Base-by-base conservation (phyloP, 2,329 filamentous ascomycete species). In the Dothiorella sarmentorum region DNA sequence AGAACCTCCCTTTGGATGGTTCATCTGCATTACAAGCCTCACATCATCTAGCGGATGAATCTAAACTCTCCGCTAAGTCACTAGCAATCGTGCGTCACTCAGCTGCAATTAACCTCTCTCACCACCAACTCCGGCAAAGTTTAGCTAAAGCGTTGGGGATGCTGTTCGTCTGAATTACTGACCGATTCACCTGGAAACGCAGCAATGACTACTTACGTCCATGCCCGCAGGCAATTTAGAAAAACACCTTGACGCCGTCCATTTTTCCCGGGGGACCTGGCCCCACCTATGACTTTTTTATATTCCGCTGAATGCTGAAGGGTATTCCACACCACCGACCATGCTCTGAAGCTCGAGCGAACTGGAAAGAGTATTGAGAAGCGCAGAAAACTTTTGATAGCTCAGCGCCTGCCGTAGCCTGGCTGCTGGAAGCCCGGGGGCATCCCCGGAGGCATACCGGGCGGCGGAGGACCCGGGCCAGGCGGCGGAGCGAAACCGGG, bases 401-500 rank as follows among this genome's bases (percentile, higher is more conserved):
- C 20, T 58, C 37, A 58, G 15, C 56, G 56, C 35, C 45, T 58
- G 45, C 44, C 37, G 7, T 58, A 58, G 22, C 49, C 49, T 15
- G 22, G 59, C 56, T 61, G 62, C 59, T 65, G 64, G 38, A 64
- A 66, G 26, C 58, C 52, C 13, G 58, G 58, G 9, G 55, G 56
- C 33, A 53, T 40, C 18, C 45, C 56, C 1, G 58, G 58, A 17
- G 59, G 59, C 35, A 53, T 40, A 18, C 38, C 56, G 6, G 44
- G 44, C 13, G 56, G 56, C 29, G 44, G 56, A 17, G 56, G 56
- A 7, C 44, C 56, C 35, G 42, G 44, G 13, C 56, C 56, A 15
- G 42, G 42, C 17, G 52, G 59, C 26, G 59, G 59, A 15, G 37
- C 31, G 45, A 58, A 51, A 11, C 49, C 40, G 31, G 60, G 61